Conservation (phyloP, 2,329 filamentous ascomycete species). For the Pyrenophora tritici-repentis region DNA sequence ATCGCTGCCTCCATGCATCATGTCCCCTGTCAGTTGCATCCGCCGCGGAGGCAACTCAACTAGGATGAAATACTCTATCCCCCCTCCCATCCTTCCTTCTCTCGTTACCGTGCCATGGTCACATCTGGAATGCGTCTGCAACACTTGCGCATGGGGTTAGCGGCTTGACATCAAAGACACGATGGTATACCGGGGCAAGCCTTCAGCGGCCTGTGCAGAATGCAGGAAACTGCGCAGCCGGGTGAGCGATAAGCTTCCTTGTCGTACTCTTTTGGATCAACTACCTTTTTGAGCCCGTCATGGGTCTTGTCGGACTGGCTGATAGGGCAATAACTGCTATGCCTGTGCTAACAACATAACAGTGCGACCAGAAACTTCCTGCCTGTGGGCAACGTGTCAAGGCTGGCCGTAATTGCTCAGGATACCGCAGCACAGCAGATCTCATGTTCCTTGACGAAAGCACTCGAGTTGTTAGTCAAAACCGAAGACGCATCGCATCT, state of each 20-base stretch:
- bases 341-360: background rate
- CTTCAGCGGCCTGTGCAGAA: slow-evolving; percentile 33
- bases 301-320: background rate
- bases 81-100: background rate
- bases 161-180: background rate
- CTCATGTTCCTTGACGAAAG: slow-evolving; percentile 40
- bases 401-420: slow-evolving; percentile 31
- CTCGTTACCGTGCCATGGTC: background rate
- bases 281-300: background rate
- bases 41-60: background rate
- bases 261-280: background rate
- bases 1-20: slow-evolving; percentile 3
- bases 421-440: slow-evolving; percentile 34
- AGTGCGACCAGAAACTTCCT: slow-evolving; percentile 36
- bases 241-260: slow-evolving; percentile 18
- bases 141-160: background rate
- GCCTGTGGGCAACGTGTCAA: slow-evolving; percentile 36
- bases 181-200: slow-evolving; percentile 37
- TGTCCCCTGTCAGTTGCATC: background rate
- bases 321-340: background rate
- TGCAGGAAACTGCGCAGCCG: slow-evolving; percentile 38
- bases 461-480: slow-evolving; percentile 24
- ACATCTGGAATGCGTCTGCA: background rate
- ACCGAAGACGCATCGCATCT: slow-evolving; percentile 5
- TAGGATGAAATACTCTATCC: background rate